Evolutionary conservation across 2,329 filamentous ascomycete species (phyloP), one percentile per base, ranked within the genome.

Genomic region (Monilinia fructigena): DNA sequence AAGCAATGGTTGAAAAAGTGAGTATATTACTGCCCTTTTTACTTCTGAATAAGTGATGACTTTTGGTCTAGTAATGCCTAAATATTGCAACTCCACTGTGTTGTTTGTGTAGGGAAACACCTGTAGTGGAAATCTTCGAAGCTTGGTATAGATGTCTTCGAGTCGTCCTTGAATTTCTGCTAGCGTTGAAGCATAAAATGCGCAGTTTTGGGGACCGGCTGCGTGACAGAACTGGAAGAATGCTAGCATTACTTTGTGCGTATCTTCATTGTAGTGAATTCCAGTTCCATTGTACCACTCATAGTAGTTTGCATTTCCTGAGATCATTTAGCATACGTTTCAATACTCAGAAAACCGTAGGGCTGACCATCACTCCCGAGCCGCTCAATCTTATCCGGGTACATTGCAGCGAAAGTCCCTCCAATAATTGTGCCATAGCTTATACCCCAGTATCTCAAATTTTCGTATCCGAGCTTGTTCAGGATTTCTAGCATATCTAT

Each of bases 391-490:
- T 74, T 74, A 1, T 75, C 75, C 0, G 80, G 80, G 60, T 77
- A 81, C 73, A 81, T 75, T 4, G 77, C 77, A 11, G 80, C 80
- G 64, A 82, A 81, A 0, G 77, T 80, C 18, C 76, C 78, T 4
- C 79, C 80, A 4, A 82, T 74, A 7, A 79, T 73, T 1, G 78
- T 81, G 1, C 80, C 80, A 67, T 85, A 85, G 4, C 80, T 83
- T 58, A 83, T 79, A 0, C 82, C 82, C 75, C 81, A 79, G 68
- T 83, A 84, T 71, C 80, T 79, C 35, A 35, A 35, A 3, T 35
- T 35, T 35, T 35, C 31, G 31, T 35, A 35, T 35, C 31, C 31
- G 31, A 35, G 31, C 31, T 35, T 35, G 4, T 35, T 35, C 31
- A 35, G 5, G 31, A 35, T 35, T 35, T 35, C 31, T 5, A 35